Percentiles rank a stretch among this genome's conserved stretches.
These are phyloP conservation scores for Termitomyces sp. DNA, from an alignment of 768 basidiomycete species.

Conservation along the genomic window DNA sequence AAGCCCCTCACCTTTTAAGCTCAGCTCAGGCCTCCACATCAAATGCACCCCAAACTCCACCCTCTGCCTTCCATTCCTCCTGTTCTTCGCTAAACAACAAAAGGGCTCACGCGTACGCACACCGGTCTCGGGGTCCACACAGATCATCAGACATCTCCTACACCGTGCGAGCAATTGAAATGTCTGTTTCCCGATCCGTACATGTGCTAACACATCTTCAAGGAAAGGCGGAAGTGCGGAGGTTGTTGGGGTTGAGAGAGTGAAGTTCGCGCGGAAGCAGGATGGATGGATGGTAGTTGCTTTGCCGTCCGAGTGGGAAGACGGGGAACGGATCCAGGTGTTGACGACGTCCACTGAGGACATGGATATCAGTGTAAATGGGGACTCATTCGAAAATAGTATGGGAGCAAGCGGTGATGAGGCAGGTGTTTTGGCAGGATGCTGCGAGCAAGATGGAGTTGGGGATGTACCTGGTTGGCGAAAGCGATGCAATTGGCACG, in stretches of 20 bases:
- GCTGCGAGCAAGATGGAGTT: neutral
- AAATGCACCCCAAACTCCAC: conserved; percentile 15
- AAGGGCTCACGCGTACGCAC: conserved; percentile 11
- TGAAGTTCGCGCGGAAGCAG: conserved; percentile 14
- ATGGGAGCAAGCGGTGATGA: conserved; percentile 1
- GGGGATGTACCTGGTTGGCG: neutral
- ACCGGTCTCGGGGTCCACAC: conserved; percentile 10
- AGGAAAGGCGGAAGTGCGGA: conserved; percentile 5
- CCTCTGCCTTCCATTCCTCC: conserved; percentile 10
- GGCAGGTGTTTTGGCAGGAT: neutral
- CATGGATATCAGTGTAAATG: conserved; percentile 13
- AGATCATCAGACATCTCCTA: conserved; percentile 12
- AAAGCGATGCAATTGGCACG: conserved; percentile 12
- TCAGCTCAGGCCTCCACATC: conserved; percentile 10
- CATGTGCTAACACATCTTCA: conserved; percentile 7
- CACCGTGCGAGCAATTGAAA: conserved; percentile 12
- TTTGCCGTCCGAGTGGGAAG: neutral
- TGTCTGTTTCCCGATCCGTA: conserved; percentile 9
- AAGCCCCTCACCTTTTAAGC: neutral
- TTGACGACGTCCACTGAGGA: conserved; percentile 8
- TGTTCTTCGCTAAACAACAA: conserved; percentile 10
- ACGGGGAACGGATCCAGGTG: conserved; percentile 7
- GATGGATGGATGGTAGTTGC: conserved; percentile 2
- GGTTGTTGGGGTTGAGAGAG: neutral
- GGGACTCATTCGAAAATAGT: conserved; percentile 13